Evolutionary conservation across 345 rosid genomes (phyloP).

Genomic region (Eucalyptus marginata): DNA sequence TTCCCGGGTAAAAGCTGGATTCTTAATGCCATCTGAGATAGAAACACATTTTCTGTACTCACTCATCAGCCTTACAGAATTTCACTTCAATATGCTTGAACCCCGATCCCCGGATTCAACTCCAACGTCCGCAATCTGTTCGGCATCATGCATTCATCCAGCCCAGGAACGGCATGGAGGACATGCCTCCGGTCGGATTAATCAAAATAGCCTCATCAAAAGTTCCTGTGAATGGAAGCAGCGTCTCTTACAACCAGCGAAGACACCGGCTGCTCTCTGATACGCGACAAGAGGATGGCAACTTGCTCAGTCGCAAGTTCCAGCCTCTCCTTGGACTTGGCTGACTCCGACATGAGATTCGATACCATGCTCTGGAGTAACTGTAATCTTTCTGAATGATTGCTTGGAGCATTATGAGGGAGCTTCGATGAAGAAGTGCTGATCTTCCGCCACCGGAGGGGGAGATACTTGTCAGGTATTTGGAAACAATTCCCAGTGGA

Average conservation of each 20-base stretch:
- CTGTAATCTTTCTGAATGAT: conserved; percentile 64
- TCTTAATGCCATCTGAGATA: not conserved
- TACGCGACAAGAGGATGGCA: conserved; percentile 55
- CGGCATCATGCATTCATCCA: not conserved
- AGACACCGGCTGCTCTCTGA: conserved; percentile 61
- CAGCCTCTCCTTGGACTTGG: conserved; percentile 77
- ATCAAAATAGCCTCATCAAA: not conserved
- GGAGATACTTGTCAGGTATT: conserved; percentile 83
- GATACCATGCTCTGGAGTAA: conserved; percentile 69
- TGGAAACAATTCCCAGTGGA: conserved; percentile 92
- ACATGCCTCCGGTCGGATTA: not conserved
- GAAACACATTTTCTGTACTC: not conserved
- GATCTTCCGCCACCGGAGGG: conserved; percentile 72
- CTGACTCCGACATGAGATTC: conserved; percentile 52
- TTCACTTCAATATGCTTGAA: not conserved
- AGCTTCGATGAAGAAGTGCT: conserved; percentile 33
- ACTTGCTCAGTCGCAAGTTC: conserved; percentile 74
- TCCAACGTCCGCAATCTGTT: not conserved
- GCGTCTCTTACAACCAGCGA: conserved; percentile 20
- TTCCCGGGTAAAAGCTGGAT: not conserved
- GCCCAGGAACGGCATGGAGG: not conserved
- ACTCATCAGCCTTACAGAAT: not conserved
- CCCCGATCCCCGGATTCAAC: not conserved
- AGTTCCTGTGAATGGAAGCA: conserved; percentile 18
- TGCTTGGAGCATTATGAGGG: conserved; percentile 22